Base-by-base conservation (phyloP, 192 early-diverging fungal genomes). In the Linderina pennispora region DNA sequence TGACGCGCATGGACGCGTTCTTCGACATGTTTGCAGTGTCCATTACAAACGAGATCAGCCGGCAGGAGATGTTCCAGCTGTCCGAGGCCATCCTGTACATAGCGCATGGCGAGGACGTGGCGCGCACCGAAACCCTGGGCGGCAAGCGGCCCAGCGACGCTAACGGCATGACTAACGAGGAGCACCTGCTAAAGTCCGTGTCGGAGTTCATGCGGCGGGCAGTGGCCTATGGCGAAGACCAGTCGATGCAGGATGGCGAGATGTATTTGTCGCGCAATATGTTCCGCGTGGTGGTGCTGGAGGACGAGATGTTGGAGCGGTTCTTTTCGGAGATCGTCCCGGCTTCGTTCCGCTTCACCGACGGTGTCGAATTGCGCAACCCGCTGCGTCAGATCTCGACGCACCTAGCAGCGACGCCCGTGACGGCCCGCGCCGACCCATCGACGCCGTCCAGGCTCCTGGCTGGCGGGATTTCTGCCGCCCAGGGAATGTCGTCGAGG, bases 51-150 rank as follows among this genome's bases (percentile, higher is more conserved):
- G 55, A 70, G 10, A 61, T 95, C 36, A 79, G 50, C 23, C 80
- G 88, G 23, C 77, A 87, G 24, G 87, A 98, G 43, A 77, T 92
- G 24, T 81, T 93, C 47, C 79, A 83, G 32, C 69, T 95, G 41
- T 87, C 88, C 1, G 92, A 95, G 67, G 83, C 83, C 28, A 56
- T 98, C 4, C 75, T 91, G 44, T 95, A 90, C 51, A 71, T 98
- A 17, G 46, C 58, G 19, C 58, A 60, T 50, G 58, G 62, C 23
- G 54, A 63, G 26, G 59, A 63, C 40, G 48, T 59, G 7, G 20
- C 16, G 9, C 19, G 8, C 33, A 45, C 51, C 0, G 53, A 45
- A 3, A 17, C 45, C 34, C 50, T 49, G 5, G 22, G 28, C 19
- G 23, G 11, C 1, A 18, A 20, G 6, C 24, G 28, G 14, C 23